Evolutionary conservation across 495 filamentous ascomycete genomes (phyloP).

Genomic region (Annulohypoxylon bovei): DNA sequence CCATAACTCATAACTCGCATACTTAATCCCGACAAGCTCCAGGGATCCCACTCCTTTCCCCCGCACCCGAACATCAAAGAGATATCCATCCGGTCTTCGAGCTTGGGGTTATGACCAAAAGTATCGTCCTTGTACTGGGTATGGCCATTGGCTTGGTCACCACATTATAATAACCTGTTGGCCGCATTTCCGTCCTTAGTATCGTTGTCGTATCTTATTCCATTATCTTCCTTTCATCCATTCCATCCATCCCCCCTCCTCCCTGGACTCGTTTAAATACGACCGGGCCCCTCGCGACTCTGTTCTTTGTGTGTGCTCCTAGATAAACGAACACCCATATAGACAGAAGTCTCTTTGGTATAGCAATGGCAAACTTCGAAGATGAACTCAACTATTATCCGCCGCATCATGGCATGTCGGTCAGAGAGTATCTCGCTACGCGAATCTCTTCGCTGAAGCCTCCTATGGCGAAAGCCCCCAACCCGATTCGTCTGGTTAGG

Average conservation of each 20-base stretch:
- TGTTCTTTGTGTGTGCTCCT: constrained; percentile 20
- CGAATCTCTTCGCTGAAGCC: constrained; percentile 78
- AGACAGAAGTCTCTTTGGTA: constrained; percentile 23
- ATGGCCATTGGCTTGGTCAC: not conserved
- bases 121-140: not conserved
- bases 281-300: constrained; percentile 20
- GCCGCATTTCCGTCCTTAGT: not conserved
- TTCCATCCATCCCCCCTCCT: not conserved
- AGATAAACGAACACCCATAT: constrained; percentile 1
- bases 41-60: constrained; percentile 38
- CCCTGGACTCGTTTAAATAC: constrained; percentile 31
- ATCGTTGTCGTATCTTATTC: not conserved
- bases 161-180: constrained; percentile 20
- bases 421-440: constrained; percentile 71
- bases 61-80: constrained; percentile 38
- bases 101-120: constrained; percentile 11
- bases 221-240: not conserved
- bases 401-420: constrained; percentile 62
- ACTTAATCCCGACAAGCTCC: constrained; percentile 16
- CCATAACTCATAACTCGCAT: constrained; percentile 21
- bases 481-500: constrained; percentile 76
- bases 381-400: constrained; percentile 43
- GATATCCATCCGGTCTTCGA: constrained; percentile 19
- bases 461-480: constrained; percentile 79
- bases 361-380: constrained; percentile 24